Evolutionary conservation across 2,329 filamentous ascomycete genomes (phyloP).

Genomic region (Alternaria sp.): DNA sequence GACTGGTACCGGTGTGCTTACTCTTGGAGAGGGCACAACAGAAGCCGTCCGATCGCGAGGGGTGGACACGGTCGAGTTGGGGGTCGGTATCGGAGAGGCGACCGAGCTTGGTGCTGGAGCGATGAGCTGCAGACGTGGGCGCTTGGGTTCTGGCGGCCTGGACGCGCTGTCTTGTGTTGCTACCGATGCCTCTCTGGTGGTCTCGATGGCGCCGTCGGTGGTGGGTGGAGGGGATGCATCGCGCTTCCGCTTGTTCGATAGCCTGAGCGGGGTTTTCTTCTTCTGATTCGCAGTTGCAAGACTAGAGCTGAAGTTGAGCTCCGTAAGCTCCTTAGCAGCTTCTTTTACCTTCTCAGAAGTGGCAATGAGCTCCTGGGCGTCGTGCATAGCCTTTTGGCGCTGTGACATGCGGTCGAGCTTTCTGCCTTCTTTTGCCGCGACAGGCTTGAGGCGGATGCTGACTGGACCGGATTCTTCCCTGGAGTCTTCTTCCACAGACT

Average conservation of each 20-base stretch:
- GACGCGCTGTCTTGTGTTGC: conserved; percentile 36
- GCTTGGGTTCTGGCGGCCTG: conserved; percentile 41
- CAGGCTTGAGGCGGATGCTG: conserved; percentile 78
- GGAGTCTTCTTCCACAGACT: conserved; percentile 18
- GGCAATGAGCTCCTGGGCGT: conserved; percentile 47
- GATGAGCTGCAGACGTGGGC: conserved; percentile 30
- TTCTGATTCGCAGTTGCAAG: conserved; percentile 28
- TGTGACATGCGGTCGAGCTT: conserved; percentile 72
- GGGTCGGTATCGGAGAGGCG: conserved; percentile 20
- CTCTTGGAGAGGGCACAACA: conserved; percentile 18
- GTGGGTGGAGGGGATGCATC: conserved; percentile 53
- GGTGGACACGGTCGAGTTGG: conserved; percentile 16
- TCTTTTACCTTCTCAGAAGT: conserved; percentile 43
- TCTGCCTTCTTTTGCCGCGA: conserved; percentile 80
- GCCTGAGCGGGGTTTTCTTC: conserved; percentile 30
- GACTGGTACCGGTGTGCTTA: conserved; percentile 16
- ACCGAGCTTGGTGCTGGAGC: conserved; percentile 13
- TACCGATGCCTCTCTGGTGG: conserved; percentile 30
- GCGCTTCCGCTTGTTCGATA: conserved; percentile 61
- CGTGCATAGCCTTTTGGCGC: conserved; percentile 57
- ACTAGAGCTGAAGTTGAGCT: conserved; percentile 36
- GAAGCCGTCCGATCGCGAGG: conserved; percentile 17
- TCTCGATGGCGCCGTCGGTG: conserved; percentile 17
- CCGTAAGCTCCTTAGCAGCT: conserved; percentile 44
- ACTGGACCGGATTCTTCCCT: conserved; percentile 69